Conservation (phyloP, 1,284 basidiomycete genomes). For the Pseudozyma sp. region DNA sequence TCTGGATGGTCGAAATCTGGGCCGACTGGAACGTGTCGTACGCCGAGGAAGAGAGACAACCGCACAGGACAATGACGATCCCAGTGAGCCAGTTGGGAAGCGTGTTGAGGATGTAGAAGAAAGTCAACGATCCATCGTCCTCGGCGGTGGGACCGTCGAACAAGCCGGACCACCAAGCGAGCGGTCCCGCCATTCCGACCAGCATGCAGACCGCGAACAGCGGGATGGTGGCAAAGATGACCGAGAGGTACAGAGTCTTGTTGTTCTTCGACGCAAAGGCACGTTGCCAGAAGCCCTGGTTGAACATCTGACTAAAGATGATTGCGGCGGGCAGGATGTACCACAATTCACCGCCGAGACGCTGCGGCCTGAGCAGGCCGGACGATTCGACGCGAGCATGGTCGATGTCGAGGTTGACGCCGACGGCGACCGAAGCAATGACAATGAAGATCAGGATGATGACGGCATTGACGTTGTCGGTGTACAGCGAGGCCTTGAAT, state of each 20-base stretch:
- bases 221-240: constrained; percentile 59
- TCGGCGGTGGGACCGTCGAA: constrained; percentile 54
- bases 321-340: constrained; percentile 67
- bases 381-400: constrained; percentile 53
- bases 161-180: constrained; percentile 65
- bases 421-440: constrained; percentile 63
- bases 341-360: constrained; percentile 67
- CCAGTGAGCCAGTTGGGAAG: constrained; percentile 67
- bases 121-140: constrained; percentile 64
- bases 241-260: constrained; percentile 61
- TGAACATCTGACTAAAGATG: constrained; percentile 68
- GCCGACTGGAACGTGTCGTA: constrained; percentile 69
- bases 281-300: constrained; percentile 69
- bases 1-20: constrained; percentile 68
- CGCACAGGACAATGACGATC: constrained; percentile 64
- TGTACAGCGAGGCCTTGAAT: constrained; percentile 68
- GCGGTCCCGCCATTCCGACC: constrained; percentile 66
- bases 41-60: constrained; percentile 66
- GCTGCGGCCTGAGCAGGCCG: constrained; percentile 56
- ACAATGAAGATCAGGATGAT: constrained; percentile 66
- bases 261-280: constrained; percentile 67
- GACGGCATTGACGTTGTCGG: constrained; percentile 68
- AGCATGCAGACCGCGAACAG: constrained; percentile 67
- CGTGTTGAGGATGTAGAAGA: constrained; percentile 64
- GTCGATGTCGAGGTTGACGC: constrained; percentile 62